Base-by-base conservation (phyloP, 2,329 filamentous ascomycete species). In the Fusarium sp. region DNA sequence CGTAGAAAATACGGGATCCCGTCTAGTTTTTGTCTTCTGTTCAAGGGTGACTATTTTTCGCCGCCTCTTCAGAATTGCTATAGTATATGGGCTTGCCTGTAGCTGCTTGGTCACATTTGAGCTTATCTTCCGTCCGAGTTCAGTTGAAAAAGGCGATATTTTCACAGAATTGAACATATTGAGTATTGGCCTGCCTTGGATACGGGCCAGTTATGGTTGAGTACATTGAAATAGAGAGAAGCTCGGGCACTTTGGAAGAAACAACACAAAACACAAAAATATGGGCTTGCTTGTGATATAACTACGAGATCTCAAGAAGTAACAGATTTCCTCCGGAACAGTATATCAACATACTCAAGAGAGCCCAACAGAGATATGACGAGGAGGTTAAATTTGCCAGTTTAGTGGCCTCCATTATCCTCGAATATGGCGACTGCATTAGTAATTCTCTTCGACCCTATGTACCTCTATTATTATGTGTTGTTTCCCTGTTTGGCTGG, bases 1-100 rank as follows among this genome's bases (percentile, higher is more conserved):
- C 39, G 48, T 32, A 61, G 48, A 67, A 42, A 67, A 51, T 41
- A 42, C 63, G 66, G 66, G 54, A 61, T 68, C 61, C 45, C 65
- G 65, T 36, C 32, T 35, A 35, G 32, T 35, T 35, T 15, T 35
- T 35, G 32, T 15, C 32, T 35, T 35, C 32, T 35, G 32, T 35
- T 35, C 32, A 7, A 35, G 32, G 32, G 32, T 35, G 32, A 35
- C 32, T 35, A 15, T 8, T 35, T 35, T 35, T 35, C 14, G 32
- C 32, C 32, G 14, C n/a, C 17, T 24, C 42, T 44, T 44, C 42
- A 44, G 42, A 24, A 44, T 44, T 18, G n/a, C 15, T 44, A 24
- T 24, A 24, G n/a, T 44, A 24, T 8, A 44, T 18, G n/a, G 42
- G 42, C 42, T 24, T 12, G 15, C 42, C n/a, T 24, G 42, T 44